These are phyloP conservation scores for Punica granatum DNA, from an alignment of 345 rosid genomes.

Conservation along the genomic window DNA sequence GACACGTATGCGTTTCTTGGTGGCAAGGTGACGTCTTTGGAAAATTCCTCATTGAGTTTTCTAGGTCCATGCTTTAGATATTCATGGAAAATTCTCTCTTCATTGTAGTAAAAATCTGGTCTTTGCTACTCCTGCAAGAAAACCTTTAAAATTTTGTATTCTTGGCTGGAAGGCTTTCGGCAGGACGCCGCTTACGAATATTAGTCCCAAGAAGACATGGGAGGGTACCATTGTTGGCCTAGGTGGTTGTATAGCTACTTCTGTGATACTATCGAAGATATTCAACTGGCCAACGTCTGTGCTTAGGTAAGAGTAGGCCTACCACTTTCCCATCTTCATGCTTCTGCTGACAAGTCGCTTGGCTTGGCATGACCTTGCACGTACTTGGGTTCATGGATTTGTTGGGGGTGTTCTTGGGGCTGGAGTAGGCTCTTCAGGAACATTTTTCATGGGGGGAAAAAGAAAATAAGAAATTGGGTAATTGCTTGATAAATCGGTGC, in stretches of 20 bases:
- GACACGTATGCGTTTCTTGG: slow-evolving; percentile 87
- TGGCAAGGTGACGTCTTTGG: slow-evolving; percentile 63
- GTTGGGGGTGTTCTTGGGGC: too few relatives aligned
- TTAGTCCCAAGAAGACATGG: slow-evolving; percentile 97
- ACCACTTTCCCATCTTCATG: background rate
- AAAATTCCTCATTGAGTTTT: too few relatives aligned
- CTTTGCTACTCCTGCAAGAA: background rate
- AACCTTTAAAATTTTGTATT: slow-evolving; percentile 12
- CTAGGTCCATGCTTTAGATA: slow-evolving; percentile 9
- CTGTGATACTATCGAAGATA: slow-evolving; percentile 45
- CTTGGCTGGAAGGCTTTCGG: slow-evolving; percentile 63
- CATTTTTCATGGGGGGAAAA: background rate
- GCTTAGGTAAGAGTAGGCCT: slow-evolving; percentile 38
- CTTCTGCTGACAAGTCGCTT: background rate
- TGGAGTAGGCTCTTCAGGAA: background rate
- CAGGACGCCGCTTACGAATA: slow-evolving; percentile 62
- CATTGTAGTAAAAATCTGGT: background rate
- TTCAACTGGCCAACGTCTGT: slow-evolving; percentile 76
- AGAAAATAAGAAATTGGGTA: too few relatives aligned
- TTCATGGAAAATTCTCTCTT: background rate
- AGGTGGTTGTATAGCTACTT: slow-evolving; percentile 71
- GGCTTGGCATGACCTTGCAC: background rate
- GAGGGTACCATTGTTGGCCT: slow-evolving; percentile 79
- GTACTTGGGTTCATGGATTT: background rate
- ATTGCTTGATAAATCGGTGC: too few relatives aligned